A percentile compares a stretch with the other conserved stretches of the same genome.
These are phyloP conservation scores for Phylloporus sp. DNA, from an alignment of 768 basidiomycete species.

Conservation along the genomic window DNA sequence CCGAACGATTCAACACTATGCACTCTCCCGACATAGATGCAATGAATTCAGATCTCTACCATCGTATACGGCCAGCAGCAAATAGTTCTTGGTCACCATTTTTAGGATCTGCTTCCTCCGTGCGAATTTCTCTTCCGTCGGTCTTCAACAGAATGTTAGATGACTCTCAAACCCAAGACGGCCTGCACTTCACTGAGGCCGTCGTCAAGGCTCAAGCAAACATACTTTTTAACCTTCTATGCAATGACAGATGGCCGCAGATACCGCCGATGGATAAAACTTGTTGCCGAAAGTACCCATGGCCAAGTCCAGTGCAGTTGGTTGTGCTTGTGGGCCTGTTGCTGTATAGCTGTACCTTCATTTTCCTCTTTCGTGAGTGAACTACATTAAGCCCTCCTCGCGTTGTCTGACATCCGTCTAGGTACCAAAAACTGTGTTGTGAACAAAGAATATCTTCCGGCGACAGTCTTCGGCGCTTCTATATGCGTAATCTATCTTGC, in stretches of 20 bases:
- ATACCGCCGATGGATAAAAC: constrained; percentile 67
- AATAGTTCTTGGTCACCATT: constrained; percentile 30
- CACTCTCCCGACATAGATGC: constrained; percentile 77
- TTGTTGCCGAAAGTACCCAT: constrained; percentile 77
- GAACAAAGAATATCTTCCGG: constrained; percentile 32
- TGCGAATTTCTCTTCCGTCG: constrained; percentile 57
- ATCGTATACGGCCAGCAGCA: constrained; percentile 50
- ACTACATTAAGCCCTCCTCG: constrained; percentile 3
- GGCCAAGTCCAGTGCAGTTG: constrained; percentile 53
- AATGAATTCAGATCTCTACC: constrained; percentile 84
- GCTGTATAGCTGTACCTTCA: constrained; percentile 48
- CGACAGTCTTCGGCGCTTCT: constrained; percentile 61
- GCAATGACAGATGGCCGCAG: constrained; percentile 68
- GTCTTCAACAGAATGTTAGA: constrained; percentile 82
- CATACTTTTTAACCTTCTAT: constrained; percentile 74
- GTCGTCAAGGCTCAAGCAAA: constrained; percentile 68
- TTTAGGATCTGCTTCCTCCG: constrained; percentile 14
- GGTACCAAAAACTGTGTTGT: constrained; percentile 16
- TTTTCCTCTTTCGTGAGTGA: constrained; percentile 35
- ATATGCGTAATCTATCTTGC: constrained; percentile 70
- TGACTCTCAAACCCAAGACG: constrained; percentile 73
- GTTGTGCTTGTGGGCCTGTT: constrained; percentile 47
- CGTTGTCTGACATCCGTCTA: constrained; percentile 13
- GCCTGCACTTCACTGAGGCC: constrained; percentile 71
- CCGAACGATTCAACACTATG: constrained; percentile 64